Evolutionary conservation across 176 grass and related monocot genomes (phyloP), one percentile per base, ranked within the genome.

Genomic region (Aegilops longissima): DNA sequence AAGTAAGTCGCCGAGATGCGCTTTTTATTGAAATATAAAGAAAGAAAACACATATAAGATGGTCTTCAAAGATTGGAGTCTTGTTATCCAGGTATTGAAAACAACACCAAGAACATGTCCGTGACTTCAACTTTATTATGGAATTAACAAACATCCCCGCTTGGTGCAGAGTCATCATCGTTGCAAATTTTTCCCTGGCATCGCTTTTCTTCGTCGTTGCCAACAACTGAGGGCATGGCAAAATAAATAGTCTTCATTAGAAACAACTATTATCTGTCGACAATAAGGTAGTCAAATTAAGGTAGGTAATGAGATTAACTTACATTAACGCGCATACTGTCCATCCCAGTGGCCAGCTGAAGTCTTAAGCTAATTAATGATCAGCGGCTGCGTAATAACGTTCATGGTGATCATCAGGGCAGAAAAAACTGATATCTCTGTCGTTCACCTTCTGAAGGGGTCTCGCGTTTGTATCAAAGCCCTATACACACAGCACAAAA

Each of bases 391-490:
- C 34, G 29, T 86, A 85, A 23, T 84, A 65, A 3, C 65, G 86
- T 39, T 64, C 49, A 5, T 34, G 84, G 9, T 61, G 77, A 5
- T 35, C 69, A n/a, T 3, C 20, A 0, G 90, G 82, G 25, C 66
- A 35, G 82, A 91, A 97, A 5, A 93, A 47, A 44, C 77, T 49
- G 68, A 98, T 40, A 8, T 62, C 64, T 17, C 95, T 88, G 27
- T 31, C 0, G 62, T 93, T 88, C 36, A 75, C 69, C 18, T 80
- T 34, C 85, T 98, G 93, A 71, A 58, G 13, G 3, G 95, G 95
- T 78, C 95, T 90, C 47, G 93, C 85, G 85, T 98, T 98, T 12
- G 81, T 84, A 64, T 79, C 70, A 16, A 59, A 31, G 30, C 44
- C 24, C 95, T 98, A 85, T 84, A 27, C 40, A 51, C 1, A 17